phyloP scores from a whole-genome alignment of 2,329 filamentous ascomycete genomes.

The Talaromyces sp. region DNA sequence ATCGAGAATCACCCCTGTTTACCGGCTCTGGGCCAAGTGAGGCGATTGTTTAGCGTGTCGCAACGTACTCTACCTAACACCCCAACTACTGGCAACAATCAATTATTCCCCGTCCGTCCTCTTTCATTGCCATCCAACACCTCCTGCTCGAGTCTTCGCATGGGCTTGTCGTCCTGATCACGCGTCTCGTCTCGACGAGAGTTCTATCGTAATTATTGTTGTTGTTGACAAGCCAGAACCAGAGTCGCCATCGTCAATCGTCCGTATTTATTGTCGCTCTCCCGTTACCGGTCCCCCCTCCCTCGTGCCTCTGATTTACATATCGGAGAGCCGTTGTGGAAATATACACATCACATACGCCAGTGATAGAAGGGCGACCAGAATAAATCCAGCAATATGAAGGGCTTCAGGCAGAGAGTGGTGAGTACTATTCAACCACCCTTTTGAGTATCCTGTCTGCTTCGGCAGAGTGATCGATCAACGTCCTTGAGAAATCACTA shows the following conservation, averaged over 20 bases:
- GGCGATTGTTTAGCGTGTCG: constrained; percentile 17
- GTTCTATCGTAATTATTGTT: constrained; percentile 29
- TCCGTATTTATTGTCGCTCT: constrained; percentile 13
- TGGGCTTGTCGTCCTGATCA: not conserved
- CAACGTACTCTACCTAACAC: constrained; percentile 4
- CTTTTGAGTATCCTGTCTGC: not conserved
- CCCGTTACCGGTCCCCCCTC: constrained; percentile 22
- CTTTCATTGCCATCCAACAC: not conserved
- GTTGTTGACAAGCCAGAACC: not conserved
- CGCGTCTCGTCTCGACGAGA: constrained; percentile 20
- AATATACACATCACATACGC: constrained; percentile 5
- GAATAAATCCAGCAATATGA: constrained; percentile 63
- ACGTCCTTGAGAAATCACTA: constrained; percentile 35
- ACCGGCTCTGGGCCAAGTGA: constrained; percentile 1
- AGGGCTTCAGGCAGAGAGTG: constrained; percentile 95
- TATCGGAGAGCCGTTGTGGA: constrained; percentile 35
- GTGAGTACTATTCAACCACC: constrained; percentile 57
- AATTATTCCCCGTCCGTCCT: constrained; percentile 1
- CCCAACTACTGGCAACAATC: constrained; percentile 5
- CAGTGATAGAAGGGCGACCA: not conserved
- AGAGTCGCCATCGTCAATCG: constrained; percentile 24
- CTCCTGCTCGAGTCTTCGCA: not conserved
- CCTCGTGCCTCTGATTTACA: constrained; percentile 27
- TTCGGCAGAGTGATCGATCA: not conserved
- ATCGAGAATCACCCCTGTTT: not conserved